A percentile compares a stretch with the other conserved stretches of the same genome.
Conservation (phyloP, 2,329 filamentous ascomycete species). For the Apiospora arundinis region DNA sequence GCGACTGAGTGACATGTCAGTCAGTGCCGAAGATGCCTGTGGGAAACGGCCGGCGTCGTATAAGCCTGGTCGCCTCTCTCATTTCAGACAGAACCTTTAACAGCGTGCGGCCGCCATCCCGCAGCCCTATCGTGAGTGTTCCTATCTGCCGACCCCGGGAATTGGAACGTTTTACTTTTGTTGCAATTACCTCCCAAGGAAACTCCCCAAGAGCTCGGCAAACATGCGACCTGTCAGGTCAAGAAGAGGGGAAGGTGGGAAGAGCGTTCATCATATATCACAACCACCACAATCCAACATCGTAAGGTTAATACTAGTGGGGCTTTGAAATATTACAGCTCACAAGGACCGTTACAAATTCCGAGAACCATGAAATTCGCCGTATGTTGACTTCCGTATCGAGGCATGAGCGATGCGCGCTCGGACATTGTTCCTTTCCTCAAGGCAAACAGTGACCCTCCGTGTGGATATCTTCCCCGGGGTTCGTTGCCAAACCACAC, state of each 20-base stretch:
- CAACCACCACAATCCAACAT: neutral
- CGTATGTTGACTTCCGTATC: neutral
- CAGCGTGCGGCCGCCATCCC: neutral
- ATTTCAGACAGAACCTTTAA: neutral
- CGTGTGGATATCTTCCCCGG: neutral
- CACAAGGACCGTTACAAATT: slow-evolving; percentile 4
- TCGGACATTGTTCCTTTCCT: neutral
- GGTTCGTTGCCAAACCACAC: neutral
- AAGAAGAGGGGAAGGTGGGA: neutral
- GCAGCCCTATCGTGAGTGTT: neutral
- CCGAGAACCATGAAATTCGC: neutral
- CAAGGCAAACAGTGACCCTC: neutral
- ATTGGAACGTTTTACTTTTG: slow-evolving; percentile 7
- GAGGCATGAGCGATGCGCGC: neutral
- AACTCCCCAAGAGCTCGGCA: neutral
- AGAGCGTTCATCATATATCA: neutral
- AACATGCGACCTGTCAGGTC: neutral
- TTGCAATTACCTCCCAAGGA: neutral
- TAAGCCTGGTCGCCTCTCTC: neutral
- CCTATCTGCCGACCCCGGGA: neutral
- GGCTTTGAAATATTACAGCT: neutral
- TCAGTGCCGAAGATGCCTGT: neutral
- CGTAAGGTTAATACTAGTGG: neutral
- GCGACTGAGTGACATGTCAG: neutral
- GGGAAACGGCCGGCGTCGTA: neutral